Conservation (phyloP, 495 filamentous ascomycete species). For the Staphylotrichum longicolle region DNA sequence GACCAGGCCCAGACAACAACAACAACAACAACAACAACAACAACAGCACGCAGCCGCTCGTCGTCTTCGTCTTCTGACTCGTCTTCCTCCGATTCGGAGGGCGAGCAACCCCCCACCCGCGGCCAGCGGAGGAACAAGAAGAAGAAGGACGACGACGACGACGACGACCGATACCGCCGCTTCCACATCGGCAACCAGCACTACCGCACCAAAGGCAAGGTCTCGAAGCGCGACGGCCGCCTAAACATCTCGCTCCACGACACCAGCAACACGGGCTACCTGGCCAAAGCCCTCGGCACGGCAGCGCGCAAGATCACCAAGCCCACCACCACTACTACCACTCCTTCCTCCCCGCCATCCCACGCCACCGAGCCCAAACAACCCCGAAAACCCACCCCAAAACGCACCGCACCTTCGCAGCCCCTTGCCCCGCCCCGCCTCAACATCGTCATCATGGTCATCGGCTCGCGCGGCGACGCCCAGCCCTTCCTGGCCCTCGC, state of each 20-base stretch:
- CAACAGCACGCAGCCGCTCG: neutral
- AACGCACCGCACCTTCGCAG: neutral
- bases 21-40: no score
- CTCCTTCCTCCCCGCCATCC: no score
- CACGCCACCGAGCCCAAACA: neutral
- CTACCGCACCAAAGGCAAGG: conserved; percentile 61
- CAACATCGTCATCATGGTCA: conserved; percentile 78
- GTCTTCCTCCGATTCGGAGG: conserved; percentile 30
- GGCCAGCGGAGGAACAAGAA: conserved; percentile 18
- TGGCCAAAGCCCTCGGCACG: conserved; percentile 66
- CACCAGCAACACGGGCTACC: conserved; percentile 61
- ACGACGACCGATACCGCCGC: conserved; percentile 37
- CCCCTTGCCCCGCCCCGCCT: conserved; percentile 32
- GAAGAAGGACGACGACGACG: conserved; percentile 13
- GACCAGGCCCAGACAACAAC: conserved; percentile 1
- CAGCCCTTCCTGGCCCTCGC: conserved; percentile 74
- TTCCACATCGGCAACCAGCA: conserved; percentile 62
- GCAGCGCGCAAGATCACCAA: conserved; percentile 43
- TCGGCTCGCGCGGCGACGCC: conserved; percentile 75
- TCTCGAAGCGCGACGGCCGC: conserved; percentile 67
- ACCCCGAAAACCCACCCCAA: neutral
- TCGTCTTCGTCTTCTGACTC: conserved; percentile 27
- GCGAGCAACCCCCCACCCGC: neutral
- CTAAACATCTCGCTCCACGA: conserved; percentile 69
- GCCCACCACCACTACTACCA: no score